Evolutionary conservation across 148 eudicot genomes (phyloP), one percentile per base, ranked within the genome.

Genomic region (Rhododendron ferrugineum): DNA sequence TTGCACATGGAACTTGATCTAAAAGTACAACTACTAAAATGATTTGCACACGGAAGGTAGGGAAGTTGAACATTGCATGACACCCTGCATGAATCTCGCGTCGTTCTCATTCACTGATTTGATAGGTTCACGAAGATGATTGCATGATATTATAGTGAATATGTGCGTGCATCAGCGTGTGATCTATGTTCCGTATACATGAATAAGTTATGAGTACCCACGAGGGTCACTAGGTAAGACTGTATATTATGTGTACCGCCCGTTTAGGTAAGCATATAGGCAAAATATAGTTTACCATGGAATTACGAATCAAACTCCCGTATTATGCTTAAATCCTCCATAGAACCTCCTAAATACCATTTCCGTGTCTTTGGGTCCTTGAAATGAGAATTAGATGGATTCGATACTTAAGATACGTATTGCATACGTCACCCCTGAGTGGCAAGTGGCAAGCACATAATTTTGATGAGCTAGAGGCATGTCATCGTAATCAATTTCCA

Each of bases 41-140:
- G 83, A 89, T 89, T 88, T 87, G 85, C 90, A 84, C 76, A 74
- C 84, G 88, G 77, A 88, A 89, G 85, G 87, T 66, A 28, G 82
- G 85, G 50, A 78, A 26, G 46, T 30, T 68, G 83, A 86, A 87
- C 80, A 79, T 46, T 77, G 85, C 85, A 83, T 87, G 89, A 88
- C 85, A 75, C 68, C 47, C 42, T n/a, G 23, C 32, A 20, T 23
- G 32, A 87, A 52, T 42, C 32, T 49, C 46, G 34, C 18, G 37
- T 36, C 75, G 7, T 49, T 50, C 72, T 78, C 60, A 58, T 42
- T 34, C 58, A 18, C 20, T 68, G 73, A 64, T 60, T 73, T 64
- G 72, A 23, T 44, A 37, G 88, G 81, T 87, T 77, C 75, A 4
- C n/a, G 14, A 28, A 58, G 32, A 83, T 70, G 77, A 47, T 85